Percentiles rank a stretch among this genome's conserved stretches.
These are phyloP conservation scores for Aspergillus aculeatus DNA, from an alignment of 2,329 filamentous ascomycete species.

Conservation along the genomic window DNA sequence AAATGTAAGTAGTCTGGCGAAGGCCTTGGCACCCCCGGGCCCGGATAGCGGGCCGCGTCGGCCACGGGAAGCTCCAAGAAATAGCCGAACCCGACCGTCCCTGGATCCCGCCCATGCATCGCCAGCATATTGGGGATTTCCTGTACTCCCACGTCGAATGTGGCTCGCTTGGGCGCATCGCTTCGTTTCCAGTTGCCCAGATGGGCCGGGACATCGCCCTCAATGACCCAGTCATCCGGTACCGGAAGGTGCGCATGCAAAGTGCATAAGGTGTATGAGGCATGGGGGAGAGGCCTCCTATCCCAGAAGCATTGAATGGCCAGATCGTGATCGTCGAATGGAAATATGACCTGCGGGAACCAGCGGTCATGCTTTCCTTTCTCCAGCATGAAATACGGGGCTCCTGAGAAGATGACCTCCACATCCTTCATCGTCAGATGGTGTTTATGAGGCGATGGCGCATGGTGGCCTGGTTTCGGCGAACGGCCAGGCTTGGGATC, in stretches of 20 bases:
- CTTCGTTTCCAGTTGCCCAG: constrained; percentile 24
- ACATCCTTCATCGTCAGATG: constrained; percentile 38
- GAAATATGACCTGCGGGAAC: constrained; percentile 47
- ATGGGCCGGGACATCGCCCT: constrained; percentile 28
- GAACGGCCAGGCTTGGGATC: background rate
- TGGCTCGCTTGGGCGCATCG: constrained; percentile 34
- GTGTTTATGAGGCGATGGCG: background rate
- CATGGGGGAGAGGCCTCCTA: constrained; percentile 39
- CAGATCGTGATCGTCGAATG: constrained; percentile 42
- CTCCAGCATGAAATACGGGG: constrained; percentile 47
- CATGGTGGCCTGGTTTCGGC: background rate
- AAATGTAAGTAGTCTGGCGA: constrained; percentile 23
- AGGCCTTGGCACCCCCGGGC: constrained; percentile 20
- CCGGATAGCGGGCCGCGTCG: constrained; percentile 31
- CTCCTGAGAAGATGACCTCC: constrained; percentile 43
- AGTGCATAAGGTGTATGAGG: constrained; percentile 43
- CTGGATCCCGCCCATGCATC: constrained; percentile 46
- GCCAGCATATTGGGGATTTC: constrained; percentile 52
- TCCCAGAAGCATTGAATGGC: constrained; percentile 43
- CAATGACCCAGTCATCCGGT: constrained; percentile 35
- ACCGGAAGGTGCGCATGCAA: constrained; percentile 47
- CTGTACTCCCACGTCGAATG: constrained; percentile 46
- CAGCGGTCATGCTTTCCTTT: constrained; percentile 39
- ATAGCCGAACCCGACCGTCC: constrained; percentile 48
- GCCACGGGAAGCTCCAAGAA: constrained; percentile 49